These are phyloP conservation scores for Sarcodon aspratus DNA, from an alignment of 768 basidiomycete species.

Conservation along the genomic window DNA sequence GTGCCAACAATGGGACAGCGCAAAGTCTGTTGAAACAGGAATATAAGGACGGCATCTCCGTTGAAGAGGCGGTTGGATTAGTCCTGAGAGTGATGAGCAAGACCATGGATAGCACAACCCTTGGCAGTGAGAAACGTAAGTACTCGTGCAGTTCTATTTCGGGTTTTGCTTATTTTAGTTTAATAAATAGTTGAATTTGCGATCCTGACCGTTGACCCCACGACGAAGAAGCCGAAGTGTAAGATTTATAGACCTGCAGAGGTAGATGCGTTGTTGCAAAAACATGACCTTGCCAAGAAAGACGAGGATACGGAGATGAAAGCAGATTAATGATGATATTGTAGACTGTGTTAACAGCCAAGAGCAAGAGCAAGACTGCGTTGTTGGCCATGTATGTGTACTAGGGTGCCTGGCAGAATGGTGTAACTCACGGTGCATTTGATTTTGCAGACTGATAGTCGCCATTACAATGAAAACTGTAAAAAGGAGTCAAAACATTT, in stretches of 20 bases:
- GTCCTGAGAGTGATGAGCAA: conserved; percentile 96
- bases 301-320: conserved; percentile 78
- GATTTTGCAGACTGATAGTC: too few species aligned
- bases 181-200: conserved; percentile 79
- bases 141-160: conserved; percentile 4
- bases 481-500: too few species aligned
- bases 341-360: conserved; percentile 1
- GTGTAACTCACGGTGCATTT: too few species aligned
- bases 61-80: conserved; percentile 88
- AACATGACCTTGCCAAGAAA: conserved; percentile 82
- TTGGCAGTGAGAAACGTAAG: conserved; percentile 94
- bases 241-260: conserved; percentile 88
- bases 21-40: conserved; percentile 95
- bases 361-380: too few species aligned
- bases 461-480: too few species aligned
- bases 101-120: conserved; percentile 97
- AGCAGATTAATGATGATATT: conserved; percentile 21
- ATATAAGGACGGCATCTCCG: conserved; percentile 88
- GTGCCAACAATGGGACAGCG: conserved; percentile 96
- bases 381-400: too few species aligned
- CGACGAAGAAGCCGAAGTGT: conserved; percentile 68
- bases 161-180: neutral
- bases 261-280: conserved; percentile 71
- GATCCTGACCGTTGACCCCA: conserved; percentile 76
- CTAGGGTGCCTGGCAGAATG: too few species aligned